Percentiles rank a stretch among this genome's conserved stretches.
These are phyloP conservation scores for Rhizopogon roseolus DNA, from an alignment of 768 basidiomycete genomes.

Conservation along the genomic window DNA sequence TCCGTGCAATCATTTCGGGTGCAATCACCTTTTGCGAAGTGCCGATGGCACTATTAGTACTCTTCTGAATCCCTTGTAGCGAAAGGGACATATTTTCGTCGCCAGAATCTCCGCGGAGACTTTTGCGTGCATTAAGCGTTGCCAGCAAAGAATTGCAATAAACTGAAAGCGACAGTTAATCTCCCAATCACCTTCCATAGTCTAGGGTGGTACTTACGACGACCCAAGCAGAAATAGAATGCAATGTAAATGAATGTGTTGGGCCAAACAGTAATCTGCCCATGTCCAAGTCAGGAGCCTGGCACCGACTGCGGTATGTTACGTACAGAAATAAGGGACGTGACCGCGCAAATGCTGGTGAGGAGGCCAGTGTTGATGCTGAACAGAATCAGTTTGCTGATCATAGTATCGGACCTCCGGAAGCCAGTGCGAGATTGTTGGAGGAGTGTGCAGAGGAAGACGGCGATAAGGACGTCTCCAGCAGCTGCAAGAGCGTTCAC, in stretches of 20 bases:
- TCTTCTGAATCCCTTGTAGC: constrained; percentile 23
- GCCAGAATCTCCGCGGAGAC: constrained; percentile 27
- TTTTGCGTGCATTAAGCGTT: constrained; percentile 51
- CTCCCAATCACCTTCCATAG: neutral
- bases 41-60: constrained; percentile 6
- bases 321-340: constrained; percentile 46
- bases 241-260: constrained; percentile 51
- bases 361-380: constrained; percentile 38
- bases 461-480: constrained; percentile 46
- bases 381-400: constrained; percentile 51
- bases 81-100: constrained; percentile 13
- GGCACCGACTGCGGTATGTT: neutral
- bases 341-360: constrained; percentile 47
- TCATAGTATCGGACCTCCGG: constrained; percentile 48
- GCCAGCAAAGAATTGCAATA: constrained; percentile 60
- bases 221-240: constrained; percentile 58
- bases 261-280: constrained; percentile 42
- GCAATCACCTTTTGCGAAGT: constrained; percentile 8
- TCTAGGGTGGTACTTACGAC: constrained; percentile 34
- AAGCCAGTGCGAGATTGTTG: constrained; percentile 48
- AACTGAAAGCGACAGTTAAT: constrained; percentile 27
- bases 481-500: constrained; percentile 47
- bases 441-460: constrained; percentile 40
- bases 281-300: neutral
- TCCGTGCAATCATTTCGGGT: too few species aligned